Base-by-base conservation (phyloP, 495 filamentous ascomycete genomes). In the Aspergillus homomorphus region DNA sequence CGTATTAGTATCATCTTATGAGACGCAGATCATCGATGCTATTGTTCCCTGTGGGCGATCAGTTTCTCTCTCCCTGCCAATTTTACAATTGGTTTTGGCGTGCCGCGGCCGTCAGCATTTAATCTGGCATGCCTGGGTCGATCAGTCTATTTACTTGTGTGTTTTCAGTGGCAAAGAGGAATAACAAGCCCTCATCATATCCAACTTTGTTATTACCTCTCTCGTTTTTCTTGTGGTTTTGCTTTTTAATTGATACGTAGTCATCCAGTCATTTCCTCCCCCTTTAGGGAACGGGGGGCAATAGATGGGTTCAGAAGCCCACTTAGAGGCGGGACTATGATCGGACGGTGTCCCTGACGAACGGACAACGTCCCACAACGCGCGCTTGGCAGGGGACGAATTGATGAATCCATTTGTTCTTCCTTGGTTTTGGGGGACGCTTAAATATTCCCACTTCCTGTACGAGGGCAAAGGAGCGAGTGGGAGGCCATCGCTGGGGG, bases 261-360 rank as follows among this genome's bases (percentile, higher is more conserved):
- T 24, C 48, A 30, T 30, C 28, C 18, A 30, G 6, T 14, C 8
- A 26, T 2, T 4, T 2, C 6, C 30, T 24, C 48, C 21, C 22
- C 24, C 12, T 51, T 15, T 5, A 12, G 33, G 12, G 2, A 9
- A 10, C 7, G 12, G 12, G 33, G 15, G 33, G 33, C 33, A 38
- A 38, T 38, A 38, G 15, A 38, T 38, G 33, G 33, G 33, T 38
- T 48, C 23, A 28, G 22, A 24, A 15, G 7, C 50, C 58, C 58
- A 60, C 58, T 55, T 52, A 26, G 53, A 44, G 24, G 46, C 48
- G 53, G 53, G 10, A 61, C 59, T 56, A 57, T 60, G 59, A 56
- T 61, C 59, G 59, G 59, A 60, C 58, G 58, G 58, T 51, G 58
- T 60, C 58, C 58, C 58, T 60, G 58, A 60, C 55, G 58, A 60